Percentiles rank a stretch among this genome's conserved stretches.
phyloP scores from a whole-genome alignment of 2,329 filamentous ascomycete genomes.

The Torrubiella hemipterigena region DNA sequence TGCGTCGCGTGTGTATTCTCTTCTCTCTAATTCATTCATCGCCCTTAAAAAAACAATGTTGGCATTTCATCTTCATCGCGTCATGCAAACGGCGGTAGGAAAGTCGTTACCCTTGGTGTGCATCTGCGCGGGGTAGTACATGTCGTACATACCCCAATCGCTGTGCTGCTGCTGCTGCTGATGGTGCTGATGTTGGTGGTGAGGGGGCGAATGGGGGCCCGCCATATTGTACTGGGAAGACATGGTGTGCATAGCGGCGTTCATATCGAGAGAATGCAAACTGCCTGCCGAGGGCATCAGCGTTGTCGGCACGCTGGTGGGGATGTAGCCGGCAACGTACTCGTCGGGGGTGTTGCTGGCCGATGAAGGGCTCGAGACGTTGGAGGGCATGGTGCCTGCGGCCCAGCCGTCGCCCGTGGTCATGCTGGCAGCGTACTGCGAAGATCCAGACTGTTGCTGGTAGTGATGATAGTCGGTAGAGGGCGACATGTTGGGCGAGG shows the following conservation, averaged over 20 bases:
- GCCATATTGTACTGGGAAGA: no score
- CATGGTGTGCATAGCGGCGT: slow-evolving; percentile 9
- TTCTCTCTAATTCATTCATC: background rate
- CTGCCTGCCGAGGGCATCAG: slow-evolving; percentile 23
- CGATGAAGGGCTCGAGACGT: slow-evolving; percentile 39
- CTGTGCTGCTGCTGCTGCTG: slow-evolving; percentile 6
- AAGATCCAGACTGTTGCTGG: slow-evolving; percentile 18
- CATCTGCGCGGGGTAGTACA: slow-evolving; percentile 6
- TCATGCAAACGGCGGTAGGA: background rate
- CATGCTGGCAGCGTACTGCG: slow-evolving; percentile 22
- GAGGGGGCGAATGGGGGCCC: no score
- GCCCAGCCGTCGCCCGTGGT: slow-evolving; percentile 36
- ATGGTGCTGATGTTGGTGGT: slow-evolving; percentile 9
- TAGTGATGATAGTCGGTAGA: slow-evolving; percentile 31
- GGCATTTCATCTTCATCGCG: background rate
- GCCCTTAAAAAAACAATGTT: no score
- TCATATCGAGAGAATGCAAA: slow-evolving; percentile 15
- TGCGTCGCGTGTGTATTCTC: background rate
- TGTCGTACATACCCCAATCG: background rate
- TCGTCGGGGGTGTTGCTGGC: slow-evolving; percentile 33
- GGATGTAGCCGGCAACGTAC: slow-evolving; percentile 32
- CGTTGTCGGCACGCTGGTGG: slow-evolving; percentile 33
- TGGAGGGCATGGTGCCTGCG: slow-evolving; percentile 30
- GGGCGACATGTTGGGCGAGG: slow-evolving; percentile 31
- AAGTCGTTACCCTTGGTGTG: background rate